A percentile compares a stretch with the other conserved stretches of the same genome.
phyloP scores from a whole-genome alignment of 2,329 filamentous ascomycete species.

The Fusarium sp. region DNA sequence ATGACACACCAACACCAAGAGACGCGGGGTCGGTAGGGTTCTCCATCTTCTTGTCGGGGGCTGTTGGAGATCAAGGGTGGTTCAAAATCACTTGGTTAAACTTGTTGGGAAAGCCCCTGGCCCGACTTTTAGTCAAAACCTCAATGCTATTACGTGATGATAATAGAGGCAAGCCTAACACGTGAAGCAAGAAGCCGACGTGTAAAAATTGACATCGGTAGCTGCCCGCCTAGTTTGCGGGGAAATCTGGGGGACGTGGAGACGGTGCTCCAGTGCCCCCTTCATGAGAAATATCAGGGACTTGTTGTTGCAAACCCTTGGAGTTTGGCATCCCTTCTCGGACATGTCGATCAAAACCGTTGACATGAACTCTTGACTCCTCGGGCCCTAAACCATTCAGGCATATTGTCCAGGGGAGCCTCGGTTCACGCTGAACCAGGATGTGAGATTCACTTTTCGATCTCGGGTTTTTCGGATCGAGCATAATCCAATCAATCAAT shows the following conservation, averaged over 20 bases:
- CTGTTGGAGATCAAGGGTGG: constrained; percentile 41
- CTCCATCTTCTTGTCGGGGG: constrained; percentile 38
- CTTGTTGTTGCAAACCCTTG: constrained; percentile 11
- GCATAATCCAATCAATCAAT: constrained; percentile 5
- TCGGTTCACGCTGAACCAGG: constrained; percentile 22
- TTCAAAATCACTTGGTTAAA: constrained; percentile 32
- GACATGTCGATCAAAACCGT: constrained; percentile 25
- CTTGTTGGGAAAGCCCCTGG: constrained; percentile 30
- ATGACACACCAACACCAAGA: constrained; percentile 39
- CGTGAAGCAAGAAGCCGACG: constrained; percentile 39
- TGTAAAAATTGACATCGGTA: constrained; percentile 26
- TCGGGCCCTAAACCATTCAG: constrained; percentile 13
- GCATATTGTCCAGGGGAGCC: constrained; percentile 16
- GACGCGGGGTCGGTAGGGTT: constrained; percentile 42
- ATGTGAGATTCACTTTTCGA: constrained; percentile 29
- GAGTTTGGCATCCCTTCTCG: constrained; percentile 15
- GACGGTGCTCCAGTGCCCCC: constrained; percentile 21
- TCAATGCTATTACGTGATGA: constrained; percentile 46
- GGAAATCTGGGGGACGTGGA: constrained; percentile 47
- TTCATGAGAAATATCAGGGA: constrained; percentile 25
- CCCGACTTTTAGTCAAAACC: constrained; percentile 44
- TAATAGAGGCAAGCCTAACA: constrained; percentile 37
- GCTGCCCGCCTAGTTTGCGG: constrained; percentile 41
- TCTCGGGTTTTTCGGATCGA: constrained; percentile 17
- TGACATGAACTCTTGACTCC: constrained; percentile 24